These are phyloP conservation scores for Leccinum uliginosum DNA, from an alignment of 768 basidiomycete genomes.

Conservation along the genomic window DNA sequence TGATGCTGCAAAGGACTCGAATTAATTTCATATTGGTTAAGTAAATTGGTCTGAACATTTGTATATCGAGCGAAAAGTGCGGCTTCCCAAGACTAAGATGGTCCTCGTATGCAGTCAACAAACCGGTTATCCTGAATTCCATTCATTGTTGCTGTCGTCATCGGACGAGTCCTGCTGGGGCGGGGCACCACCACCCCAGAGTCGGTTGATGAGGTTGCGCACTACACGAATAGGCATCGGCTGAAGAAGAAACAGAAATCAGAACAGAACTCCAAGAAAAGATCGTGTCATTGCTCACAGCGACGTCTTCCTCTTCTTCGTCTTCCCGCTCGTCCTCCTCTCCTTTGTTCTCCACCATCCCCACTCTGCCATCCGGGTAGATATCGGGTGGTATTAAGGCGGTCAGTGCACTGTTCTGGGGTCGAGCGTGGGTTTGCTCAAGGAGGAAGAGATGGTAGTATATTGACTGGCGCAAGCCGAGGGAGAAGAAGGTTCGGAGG, in stretches of 20 bases:
- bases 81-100: neutral
- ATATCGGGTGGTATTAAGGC: slow-evolving; percentile 67
- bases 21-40: neutral
- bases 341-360: slow-evolving; percentile 36
- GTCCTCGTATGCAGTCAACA: neutral
- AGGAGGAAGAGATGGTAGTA: slow-evolving; percentile 79
- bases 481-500: slow-evolving; percentile 37
- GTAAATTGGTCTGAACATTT: neutral
- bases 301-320: slow-evolving; percentile 38
- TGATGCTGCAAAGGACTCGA: neutral
- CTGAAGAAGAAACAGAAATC: slow-evolving; percentile 29
- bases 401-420: slow-evolving; percentile 44
- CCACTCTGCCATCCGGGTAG: slow-evolving; percentile 25
- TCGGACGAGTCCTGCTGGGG: slow-evolving; percentile 19
- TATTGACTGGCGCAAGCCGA: slow-evolving; percentile 45
- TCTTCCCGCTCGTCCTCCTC: slow-evolving; percentile 35
- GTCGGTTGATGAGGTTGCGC: slow-evolving; percentile 53
- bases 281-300: slow-evolving; percentile 34
- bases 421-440: slow-evolving; percentile 48
- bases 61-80: too few relatives aligned
- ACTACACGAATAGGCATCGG: slow-evolving; percentile 56
- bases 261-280: neutral
- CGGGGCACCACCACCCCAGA: slow-evolving; percentile 39
- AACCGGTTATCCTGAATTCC: neutral
- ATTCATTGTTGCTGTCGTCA: slow-evolving; percentile 15